phyloP scores from a whole-genome alignment of 2,329 filamentous ascomycete genomes.

The Pestalotiopsis sp. region DNA sequence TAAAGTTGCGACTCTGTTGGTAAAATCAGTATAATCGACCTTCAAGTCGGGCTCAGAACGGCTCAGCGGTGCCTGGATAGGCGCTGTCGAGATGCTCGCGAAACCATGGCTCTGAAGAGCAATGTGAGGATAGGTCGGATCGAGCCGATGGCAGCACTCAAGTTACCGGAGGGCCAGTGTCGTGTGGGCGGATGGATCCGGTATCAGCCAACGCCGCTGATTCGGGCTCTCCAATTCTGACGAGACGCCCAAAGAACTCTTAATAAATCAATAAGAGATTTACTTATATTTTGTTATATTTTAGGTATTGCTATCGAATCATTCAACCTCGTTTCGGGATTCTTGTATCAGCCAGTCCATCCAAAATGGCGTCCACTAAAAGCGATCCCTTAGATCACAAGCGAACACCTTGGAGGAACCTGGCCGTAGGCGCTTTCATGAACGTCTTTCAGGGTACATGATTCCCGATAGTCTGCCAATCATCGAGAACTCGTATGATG shows the following conservation, averaged over 20 bases:
- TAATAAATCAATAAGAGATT: neutral
- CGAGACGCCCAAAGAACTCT: neutral
- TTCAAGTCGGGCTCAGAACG: neutral
- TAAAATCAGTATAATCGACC: neutral
- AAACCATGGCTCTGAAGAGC: neutral
- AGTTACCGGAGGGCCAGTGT: fast-evolving
- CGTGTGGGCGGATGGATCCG: neutral
- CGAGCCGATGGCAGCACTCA: neutral
- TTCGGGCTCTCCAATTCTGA: no score
- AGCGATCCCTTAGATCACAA: neutral
- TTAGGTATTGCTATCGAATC: neutral
- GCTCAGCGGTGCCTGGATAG: neutral
- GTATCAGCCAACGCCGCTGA: no score
- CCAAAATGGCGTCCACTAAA: neutral
- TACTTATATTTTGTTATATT: no score
- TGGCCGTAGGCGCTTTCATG: neutral
- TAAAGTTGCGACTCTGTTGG: neutral
- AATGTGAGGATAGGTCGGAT: neutral
- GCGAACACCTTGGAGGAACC: neutral
- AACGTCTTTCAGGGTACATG: neutral
- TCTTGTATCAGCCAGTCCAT: no score
- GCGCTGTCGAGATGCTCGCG: neutral
- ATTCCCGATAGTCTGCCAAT: neutral
- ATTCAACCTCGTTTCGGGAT: neutral
- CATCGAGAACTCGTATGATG: neutral